Conservation (phyloP, 805 yeast species). For the Starmerella tilneyi region DNA sequence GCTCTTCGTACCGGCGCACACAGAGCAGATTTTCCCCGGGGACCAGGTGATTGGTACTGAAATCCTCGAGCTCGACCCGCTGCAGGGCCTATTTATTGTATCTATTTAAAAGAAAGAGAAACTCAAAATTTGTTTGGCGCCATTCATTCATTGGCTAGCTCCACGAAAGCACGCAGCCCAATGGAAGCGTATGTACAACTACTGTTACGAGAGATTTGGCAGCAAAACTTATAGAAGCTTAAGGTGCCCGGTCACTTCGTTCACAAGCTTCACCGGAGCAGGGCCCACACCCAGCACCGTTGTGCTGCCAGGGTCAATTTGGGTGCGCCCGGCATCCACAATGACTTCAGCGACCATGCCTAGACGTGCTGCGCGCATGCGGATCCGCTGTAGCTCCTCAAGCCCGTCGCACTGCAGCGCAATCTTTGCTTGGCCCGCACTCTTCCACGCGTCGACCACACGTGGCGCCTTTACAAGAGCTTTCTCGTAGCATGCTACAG, state of each 20-base stretch:
- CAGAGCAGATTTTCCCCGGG: constrained; percentile 25
- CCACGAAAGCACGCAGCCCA: no score
- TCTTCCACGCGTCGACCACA: constrained; percentile 65
- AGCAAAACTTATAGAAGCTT: constrained; percentile 46
- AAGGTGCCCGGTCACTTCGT: constrained; percentile 69
- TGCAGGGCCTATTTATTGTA: constrained; percentile 36
- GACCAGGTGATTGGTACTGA: constrained; percentile 39
- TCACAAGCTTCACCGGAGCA: constrained; percentile 70
- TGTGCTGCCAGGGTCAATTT: constrained; percentile 89
- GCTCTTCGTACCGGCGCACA: constrained; percentile 20
- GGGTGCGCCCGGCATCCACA: constrained; percentile 96
- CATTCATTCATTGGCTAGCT: no score
- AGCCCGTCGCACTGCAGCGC: constrained; percentile 57
- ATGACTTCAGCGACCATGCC: constrained; percentile 73
- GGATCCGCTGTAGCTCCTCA: constrained; percentile 59
- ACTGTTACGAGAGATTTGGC: not conserved
- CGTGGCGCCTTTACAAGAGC: constrained; percentile 49
- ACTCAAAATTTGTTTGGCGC: no score
- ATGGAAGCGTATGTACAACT: no score
- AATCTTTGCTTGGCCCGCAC: constrained; percentile 86
- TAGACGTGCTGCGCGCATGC: constrained; percentile 67
- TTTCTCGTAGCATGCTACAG: constrained; percentile 68
- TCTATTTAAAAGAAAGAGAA: constrained; percentile 27
- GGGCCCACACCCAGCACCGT: constrained; percentile 97
- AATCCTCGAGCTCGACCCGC: constrained; percentile 37